Base-by-base conservation (phyloP, 2,329 filamentous ascomycete species). In the Exophiala sideris region DNA sequence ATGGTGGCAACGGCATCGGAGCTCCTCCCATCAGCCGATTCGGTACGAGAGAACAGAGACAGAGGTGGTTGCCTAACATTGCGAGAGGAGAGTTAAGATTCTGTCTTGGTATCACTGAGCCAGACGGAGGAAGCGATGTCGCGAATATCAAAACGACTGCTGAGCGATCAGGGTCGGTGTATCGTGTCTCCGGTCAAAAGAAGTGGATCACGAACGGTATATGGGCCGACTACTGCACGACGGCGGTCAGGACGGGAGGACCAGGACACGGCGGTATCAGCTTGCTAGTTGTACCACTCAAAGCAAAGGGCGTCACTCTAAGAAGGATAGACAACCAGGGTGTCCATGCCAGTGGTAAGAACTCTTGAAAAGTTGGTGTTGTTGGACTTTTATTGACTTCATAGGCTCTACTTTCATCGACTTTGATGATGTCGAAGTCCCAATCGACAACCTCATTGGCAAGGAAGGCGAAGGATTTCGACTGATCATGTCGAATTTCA, bases 201-300 rank as follows among this genome's bases (percentile, higher is more conserved):
- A 89, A 91, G 71, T 91, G 87, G 87, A 88, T 88, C 65, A 88
- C 85, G 0, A 88, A 87, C 64, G 87, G 83, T 3, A 83, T 88
- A 51, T 88, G 84, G 85, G 76, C 80, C 5, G 81, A 89, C 54
- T 84, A 82, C 61, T 77, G 80, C 8, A 81, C 79, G 34, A 88
- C 88, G 80, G 87, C 87, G 0, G 87, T 90, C 1, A 79, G 87
- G 34, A 90, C 87, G 0, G 86, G 86, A n/a, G 84, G 82, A 0
- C 79, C 82, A 0, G 83, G 84, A 0, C 73, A 83, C 0, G 84
- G 85, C 0, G 87, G 87, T 0, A 75, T 90, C 3, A 86, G 83
- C 0, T 74, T 90, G 64, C 66, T 91, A 1, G 75, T 89, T 0
- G 84, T 90, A 0, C 87, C 87, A 0, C 68, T 91, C 12, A 86